A percentile compares a stretch with the other conserved stretches of the same genome.
Conservation (phyloP, 768 basidiomycete genomes). For the Pseudohyphozyma bogoriensis region DNA sequence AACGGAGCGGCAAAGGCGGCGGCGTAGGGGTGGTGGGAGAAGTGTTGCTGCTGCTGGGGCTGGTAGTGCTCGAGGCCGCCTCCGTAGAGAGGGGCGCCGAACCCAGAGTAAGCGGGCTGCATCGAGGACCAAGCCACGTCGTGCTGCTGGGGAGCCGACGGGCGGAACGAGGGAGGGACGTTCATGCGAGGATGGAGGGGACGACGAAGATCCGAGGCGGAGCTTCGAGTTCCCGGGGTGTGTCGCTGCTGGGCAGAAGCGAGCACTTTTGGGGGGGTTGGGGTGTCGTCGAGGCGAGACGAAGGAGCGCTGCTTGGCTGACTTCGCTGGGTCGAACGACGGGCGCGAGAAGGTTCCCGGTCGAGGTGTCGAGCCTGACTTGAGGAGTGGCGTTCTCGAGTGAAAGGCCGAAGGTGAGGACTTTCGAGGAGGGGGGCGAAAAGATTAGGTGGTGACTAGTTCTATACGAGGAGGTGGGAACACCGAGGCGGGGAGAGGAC, state of each 20-base stretch:
- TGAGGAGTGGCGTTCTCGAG: background rate
- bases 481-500: no score
- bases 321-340: background rate
- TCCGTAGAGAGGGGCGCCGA: background rate
- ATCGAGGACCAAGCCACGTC: background rate
- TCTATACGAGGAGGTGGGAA: background rate
- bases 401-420: background rate
- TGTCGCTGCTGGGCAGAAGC: background rate
- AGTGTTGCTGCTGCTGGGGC: constrained; percentile 1
- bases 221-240: constrained; percentile 1
- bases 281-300: background rate
- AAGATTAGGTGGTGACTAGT: background rate
- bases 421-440: background rate
- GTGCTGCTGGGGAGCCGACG: background rate
- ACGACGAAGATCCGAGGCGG: background rate
- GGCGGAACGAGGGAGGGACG: background rate
- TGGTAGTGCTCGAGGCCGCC: background rate
- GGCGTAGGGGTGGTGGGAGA: background rate
- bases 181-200: background rate
- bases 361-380: background rate
- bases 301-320: background rate
- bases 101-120: background rate
- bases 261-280: constrained; percentile 2
- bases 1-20: constrained; percentile 3
- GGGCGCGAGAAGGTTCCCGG: background rate